Evolutionary conservation across 2,329 filamentous ascomycete species (phyloP).

Genomic region (Talaromyces piceae): DNA sequence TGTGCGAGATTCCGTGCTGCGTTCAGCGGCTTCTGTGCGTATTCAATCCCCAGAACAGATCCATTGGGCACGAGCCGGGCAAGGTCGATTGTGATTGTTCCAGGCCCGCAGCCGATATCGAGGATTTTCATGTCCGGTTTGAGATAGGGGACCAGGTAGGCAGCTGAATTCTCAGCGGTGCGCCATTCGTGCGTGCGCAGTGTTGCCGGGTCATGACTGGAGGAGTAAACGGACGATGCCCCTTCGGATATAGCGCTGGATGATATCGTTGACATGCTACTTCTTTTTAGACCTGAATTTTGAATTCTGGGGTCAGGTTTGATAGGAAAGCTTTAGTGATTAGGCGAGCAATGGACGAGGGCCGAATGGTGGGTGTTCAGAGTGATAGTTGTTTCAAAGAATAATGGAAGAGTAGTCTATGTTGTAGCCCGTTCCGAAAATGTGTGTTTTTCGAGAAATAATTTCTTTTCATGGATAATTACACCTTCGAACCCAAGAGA

Average conservation of each 20-base stretch:
- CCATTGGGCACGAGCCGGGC: slow-evolving; percentile 28
- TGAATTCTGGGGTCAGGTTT: too few species aligned
- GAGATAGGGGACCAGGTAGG: slow-evolving; percentile 34
- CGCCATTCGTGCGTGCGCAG: slow-evolving; percentile 29
- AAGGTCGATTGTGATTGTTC: slow-evolving; percentile 35
- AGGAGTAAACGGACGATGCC: slow-evolving; percentile 23
- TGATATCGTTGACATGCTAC: background rate
- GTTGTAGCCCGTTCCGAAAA: too few species aligned
- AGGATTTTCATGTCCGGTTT: slow-evolving; percentile 30
- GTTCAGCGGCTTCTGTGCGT: slow-evolving; percentile 24
- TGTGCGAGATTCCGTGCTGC: slow-evolving; percentile 15
- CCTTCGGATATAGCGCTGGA: background rate
- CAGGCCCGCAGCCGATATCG: slow-evolving; percentile 40
- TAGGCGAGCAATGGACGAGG: too few species aligned
- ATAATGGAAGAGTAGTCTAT: too few species aligned
- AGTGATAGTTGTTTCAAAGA: too few species aligned
- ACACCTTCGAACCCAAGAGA: too few species aligned
- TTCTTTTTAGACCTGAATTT: too few species aligned
- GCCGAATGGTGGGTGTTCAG: too few species aligned
- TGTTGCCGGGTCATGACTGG: slow-evolving; percentile 30
- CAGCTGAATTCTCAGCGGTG: slow-evolving; percentile 26
- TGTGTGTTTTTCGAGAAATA: too few species aligned
- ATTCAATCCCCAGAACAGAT: slow-evolving; percentile 32
- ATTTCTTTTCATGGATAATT: too few species aligned
- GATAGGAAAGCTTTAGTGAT: too few species aligned